Conservation (phyloP, 2,329 filamentous ascomycete species). For the Venturia effusa region DNA sequence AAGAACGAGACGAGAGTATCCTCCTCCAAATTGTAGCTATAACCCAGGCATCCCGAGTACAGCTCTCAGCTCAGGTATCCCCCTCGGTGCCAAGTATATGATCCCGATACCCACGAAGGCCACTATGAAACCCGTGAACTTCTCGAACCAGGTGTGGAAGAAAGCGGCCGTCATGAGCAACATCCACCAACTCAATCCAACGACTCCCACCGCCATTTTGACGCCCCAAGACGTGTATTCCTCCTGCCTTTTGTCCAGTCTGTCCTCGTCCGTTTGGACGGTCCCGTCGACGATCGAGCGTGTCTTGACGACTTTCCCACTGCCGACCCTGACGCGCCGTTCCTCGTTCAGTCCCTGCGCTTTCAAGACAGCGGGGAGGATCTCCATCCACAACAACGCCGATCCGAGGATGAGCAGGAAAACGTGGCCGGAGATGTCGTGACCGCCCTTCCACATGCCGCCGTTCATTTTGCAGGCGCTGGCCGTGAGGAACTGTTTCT, state of each 20-base stretch:
- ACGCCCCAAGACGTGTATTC: slow-evolving; percentile 36
- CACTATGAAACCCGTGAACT: slow-evolving; percentile 47
- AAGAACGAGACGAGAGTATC: not conserved
- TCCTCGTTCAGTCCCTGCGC: slow-evolving; percentile 45
- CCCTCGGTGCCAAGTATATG: slow-evolving; percentile 39
- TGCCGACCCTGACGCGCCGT: slow-evolving; percentile 47
- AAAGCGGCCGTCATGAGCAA: slow-evolving; percentile 96
- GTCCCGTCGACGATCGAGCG: slow-evolving; percentile 8
- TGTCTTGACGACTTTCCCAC: slow-evolving; percentile 44
- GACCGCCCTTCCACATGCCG: slow-evolving; percentile 81
- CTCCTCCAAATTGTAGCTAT: slow-evolving; percentile 13
- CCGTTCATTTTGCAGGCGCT: slow-evolving; percentile 74
- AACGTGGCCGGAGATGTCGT: slow-evolving; percentile 93
- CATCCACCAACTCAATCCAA: slow-evolving; percentile 82
- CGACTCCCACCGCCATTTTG: slow-evolving; percentile 45
- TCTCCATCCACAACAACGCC: slow-evolving; percentile 71
- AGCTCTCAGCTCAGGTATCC: slow-evolving; percentile 29
- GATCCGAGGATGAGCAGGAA: slow-evolving; percentile 83
- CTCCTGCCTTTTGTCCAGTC: slow-evolving; percentile 12
- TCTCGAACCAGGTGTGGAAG: slow-evolving; percentile 98
- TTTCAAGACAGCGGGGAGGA: slow-evolving; percentile 49
- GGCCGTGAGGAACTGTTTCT: slow-evolving; percentile 34
- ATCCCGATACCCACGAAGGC: slow-evolving; percentile 34
- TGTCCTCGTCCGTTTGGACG: slow-evolving; percentile 11
- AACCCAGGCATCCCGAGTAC: slow-evolving; percentile 38